Evolutionary conservation across 169 alveolate genomes (phyloP).

Genomic region (Blepharisma undulans): DNA sequence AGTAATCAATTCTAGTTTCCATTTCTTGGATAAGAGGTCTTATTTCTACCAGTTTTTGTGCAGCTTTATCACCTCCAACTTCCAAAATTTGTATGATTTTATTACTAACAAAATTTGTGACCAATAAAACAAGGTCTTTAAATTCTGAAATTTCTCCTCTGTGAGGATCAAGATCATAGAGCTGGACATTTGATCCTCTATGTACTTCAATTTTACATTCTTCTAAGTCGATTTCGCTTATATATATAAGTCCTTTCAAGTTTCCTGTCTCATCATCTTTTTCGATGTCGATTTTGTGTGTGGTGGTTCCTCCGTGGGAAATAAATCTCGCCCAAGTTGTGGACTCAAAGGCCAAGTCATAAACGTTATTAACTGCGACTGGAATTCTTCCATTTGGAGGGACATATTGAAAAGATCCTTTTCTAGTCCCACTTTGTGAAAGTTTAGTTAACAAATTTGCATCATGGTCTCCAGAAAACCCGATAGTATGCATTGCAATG

Average conservation of each 20-base stretch:
- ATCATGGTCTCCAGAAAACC: conserved; percentile 35
- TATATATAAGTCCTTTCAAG: neutral
- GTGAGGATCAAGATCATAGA: conserved; percentile 14
- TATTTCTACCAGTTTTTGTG: conserved; percentile 6
- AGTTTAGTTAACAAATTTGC: conserved; percentile 18
- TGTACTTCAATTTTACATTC: conserved; percentile 34
- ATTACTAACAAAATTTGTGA: conserved; percentile 24
- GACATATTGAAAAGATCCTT: conserved; percentile 37
- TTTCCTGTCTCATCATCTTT: neutral
- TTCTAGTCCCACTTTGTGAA: conserved; percentile 31
- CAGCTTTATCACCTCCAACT: conserved; percentile 31
- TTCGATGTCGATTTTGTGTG: neutral
- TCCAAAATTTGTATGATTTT: conserved; percentile 16
- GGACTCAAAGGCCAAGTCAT: conserved; percentile 21
- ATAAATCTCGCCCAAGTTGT: conserved; percentile 27
- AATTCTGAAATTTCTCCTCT: conserved; percentile 13
- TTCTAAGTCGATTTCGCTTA: conserved; percentile 35
- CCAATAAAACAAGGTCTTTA: conserved; percentile 26
- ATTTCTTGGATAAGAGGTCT: conserved; percentile 23
- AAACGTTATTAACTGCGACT: conserved; percentile 37
- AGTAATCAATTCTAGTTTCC: conserved; percentile 25
- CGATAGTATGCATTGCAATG: conserved; percentile 39
- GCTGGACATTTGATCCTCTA: neutral
- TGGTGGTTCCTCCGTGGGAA: neutral
- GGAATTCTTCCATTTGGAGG: conserved; percentile 42